Conservation (phyloP, 768 basidiomycete genomes). For the Termitomyces sp. region DNA sequence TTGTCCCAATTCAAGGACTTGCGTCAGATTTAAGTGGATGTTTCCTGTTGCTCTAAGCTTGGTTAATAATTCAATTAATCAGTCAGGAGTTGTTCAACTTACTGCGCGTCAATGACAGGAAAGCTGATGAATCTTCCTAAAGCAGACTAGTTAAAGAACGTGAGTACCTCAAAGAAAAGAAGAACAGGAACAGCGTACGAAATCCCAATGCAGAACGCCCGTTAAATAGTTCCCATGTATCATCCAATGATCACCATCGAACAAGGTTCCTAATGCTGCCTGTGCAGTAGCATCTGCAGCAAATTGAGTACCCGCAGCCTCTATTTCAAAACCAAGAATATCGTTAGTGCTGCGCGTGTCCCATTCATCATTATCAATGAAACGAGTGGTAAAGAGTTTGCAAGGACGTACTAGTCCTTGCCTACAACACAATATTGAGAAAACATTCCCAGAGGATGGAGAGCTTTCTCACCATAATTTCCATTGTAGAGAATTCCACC, state of each 20-base stretch:
- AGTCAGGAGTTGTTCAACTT: background rate
- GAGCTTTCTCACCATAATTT: conserved; percentile 46
- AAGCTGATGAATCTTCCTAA: conserved; percentile 13
- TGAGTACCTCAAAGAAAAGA: background rate
- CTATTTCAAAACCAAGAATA: conserved; percentile 54
- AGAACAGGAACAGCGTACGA: conserved; percentile 28
- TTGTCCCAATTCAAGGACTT: conserved; percentile 42
- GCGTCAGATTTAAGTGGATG: conserved; percentile 50
- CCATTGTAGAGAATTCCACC: conserved; percentile 64
- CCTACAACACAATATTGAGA: background rate
- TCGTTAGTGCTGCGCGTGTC: conserved; percentile 42
- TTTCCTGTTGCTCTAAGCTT: conserved; percentile 43
- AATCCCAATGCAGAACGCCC: conserved; percentile 62
- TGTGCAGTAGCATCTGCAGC: conserved; percentile 36
- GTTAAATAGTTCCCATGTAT: conserved; percentile 55
- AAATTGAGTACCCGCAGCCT: conserved; percentile 54
- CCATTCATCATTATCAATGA: background rate
- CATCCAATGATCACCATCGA: conserved; percentile 67
- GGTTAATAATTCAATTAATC: conserved; percentile 13
- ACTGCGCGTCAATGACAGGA: conserved; percentile 26
- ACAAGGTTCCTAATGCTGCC: conserved; percentile 46
- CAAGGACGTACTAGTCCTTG: conserved; percentile 32
- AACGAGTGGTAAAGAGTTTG: background rate
- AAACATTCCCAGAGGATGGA: background rate
- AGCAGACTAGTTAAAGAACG: conserved; percentile 18